Evolutionary conservation across 495 filamentous ascomycete species (phyloP), one percentile per base, ranked within the genome.

Genomic region (Penicillium verhagenii): DNA sequence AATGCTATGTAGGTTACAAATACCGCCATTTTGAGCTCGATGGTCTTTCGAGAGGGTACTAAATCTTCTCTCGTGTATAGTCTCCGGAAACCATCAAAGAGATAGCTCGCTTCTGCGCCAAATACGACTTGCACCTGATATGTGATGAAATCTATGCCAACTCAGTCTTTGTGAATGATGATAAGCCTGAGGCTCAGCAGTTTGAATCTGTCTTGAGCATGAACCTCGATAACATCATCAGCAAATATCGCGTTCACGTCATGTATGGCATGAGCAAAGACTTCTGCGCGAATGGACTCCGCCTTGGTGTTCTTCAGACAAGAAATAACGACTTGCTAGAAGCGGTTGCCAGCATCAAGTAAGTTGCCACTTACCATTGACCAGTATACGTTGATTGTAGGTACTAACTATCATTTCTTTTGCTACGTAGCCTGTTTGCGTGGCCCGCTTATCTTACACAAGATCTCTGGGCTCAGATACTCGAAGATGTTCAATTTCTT

Each of bases 121-220:
- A 74, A 16, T 57, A 78, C 39, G 53, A 63, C 10, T 64, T 82
- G 6, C 79, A 81, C 53, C 56, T 81, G 14, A 72, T 82, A 20
- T 72, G 68, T 24, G 79, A 82, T 51, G 79, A 81, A 52, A 72
- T 82, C 4, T 80, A 79, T 52, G 77, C 74, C 2, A 58, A 74
- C 37, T 74, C 72, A 8, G 64, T 74, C 0, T 80, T 67, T 49
- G 38, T 60, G 1, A 64, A 60, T 21, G 50, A 61, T 4, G 52
- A 58, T 14, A 47, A 55, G 18, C 46, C 54, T 9, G 44, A 44
- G 0, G 58, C 64, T 11, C 38, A 58, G 21, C 26, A 53, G 7
- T 82, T 82, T 54, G 60, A 57, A 6, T 75, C 70, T 7, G 64
- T 72, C 2, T 65, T 74, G 2, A 59, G 71, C 2, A 59, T 80